These are phyloP conservation scores for Aspergillus pseudonomiae DNA, from an alignment of 2,329 filamentous ascomycete species.

Conservation along the genomic window DNA sequence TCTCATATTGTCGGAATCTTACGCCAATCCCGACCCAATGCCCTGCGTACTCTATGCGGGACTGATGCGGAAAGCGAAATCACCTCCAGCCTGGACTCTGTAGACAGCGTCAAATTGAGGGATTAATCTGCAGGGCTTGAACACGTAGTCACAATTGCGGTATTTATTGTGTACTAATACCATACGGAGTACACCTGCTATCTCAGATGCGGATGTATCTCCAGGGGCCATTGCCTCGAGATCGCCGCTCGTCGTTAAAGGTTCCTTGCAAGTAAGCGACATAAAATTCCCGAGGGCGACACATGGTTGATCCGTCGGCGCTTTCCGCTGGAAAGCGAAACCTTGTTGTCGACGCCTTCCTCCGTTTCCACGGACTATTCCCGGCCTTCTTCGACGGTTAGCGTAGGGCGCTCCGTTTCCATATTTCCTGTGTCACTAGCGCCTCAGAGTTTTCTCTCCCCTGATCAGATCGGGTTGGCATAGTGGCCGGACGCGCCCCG, in stretches of 20 bases:
- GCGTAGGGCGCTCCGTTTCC: slow-evolving; percentile 8
- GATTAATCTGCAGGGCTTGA: not conserved
- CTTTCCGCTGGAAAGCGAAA: slow-evolving; percentile 15
- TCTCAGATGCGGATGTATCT: not conserved
- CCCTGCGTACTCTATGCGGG: not conserved
- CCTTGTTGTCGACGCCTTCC: slow-evolving; percentile 1
- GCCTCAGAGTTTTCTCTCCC: slow-evolving; percentile 13
- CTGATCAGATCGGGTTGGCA: slow-evolving; percentile 5
- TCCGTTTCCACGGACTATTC: slow-evolving; percentile 10
- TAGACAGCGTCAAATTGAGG: not conserved
- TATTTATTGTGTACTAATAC: not conserved
- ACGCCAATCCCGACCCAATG: not conserved
- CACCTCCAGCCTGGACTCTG: not conserved
- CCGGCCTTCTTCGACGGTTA: slow-evolving; percentile 4
- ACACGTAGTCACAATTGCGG: not conserved
- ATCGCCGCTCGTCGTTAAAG: not conserved
- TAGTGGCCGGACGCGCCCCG: not conserved
- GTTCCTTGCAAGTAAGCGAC: not conserved
- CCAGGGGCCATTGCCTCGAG: not conserved
- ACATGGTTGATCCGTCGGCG: slow-evolving; percentile 3
- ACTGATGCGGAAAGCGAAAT: not conserved
- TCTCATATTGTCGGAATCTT: not conserved
- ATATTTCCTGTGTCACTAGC: slow-evolving; percentile 7
- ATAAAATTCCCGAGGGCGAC: slow-evolving; percentile 6
- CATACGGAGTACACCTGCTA: not conserved